Conservation (phyloP, 2,329 filamentous ascomycete species). For the Fusarium zealandicum region DNA sequence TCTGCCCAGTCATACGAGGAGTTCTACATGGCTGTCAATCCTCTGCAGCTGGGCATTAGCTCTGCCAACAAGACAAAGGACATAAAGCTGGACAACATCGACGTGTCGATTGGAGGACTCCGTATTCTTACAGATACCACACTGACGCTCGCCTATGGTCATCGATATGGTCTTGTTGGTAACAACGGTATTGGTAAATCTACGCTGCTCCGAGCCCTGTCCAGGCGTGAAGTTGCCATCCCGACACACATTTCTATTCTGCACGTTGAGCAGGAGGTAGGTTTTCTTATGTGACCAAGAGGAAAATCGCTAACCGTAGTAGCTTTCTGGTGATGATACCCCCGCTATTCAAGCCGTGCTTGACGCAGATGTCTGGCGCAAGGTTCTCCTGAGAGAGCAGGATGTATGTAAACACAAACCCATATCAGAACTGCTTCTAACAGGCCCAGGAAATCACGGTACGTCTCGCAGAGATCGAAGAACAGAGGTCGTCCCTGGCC, state of each 20-base stretch:
- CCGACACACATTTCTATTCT: constrained; percentile 98
- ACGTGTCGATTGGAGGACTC: constrained; percentile 88
- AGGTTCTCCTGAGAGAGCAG: constrained; percentile 90
- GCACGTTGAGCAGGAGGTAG: constrained; percentile 95
- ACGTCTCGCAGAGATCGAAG: constrained; percentile 79
- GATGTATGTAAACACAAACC: constrained; percentile 60
- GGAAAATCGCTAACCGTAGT: constrained; percentile 21
- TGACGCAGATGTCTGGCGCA: constrained; percentile 98
- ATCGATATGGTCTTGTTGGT: constrained; percentile 95
- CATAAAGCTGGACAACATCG: constrained; percentile 96
- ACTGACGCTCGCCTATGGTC: constrained; percentile 87
- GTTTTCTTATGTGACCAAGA: constrained; percentile 18
- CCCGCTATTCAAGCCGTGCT: constrained; percentile 92
- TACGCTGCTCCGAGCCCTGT: constrained; percentile 90
- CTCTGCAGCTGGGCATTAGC: constrained; percentile 80
- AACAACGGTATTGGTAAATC: constrained; percentile 99
- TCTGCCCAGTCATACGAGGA: constrained; percentile 94
- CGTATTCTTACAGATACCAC: constrained; percentile 92
- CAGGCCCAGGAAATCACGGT: constrained; percentile 72
- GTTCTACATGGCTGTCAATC: constrained; percentile 99
- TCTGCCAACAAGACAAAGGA: constrained; percentile 93
- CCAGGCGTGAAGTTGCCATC: constrained; percentile 90
- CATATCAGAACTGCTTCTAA: constrained; percentile 39
- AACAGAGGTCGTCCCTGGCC: constrained; percentile 78
- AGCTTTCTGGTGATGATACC: constrained; percentile 95